Evolutionary conservation across 495 filamentous ascomycete species (phyloP).

Genomic region (Astrocystis sublimbata): DNA sequence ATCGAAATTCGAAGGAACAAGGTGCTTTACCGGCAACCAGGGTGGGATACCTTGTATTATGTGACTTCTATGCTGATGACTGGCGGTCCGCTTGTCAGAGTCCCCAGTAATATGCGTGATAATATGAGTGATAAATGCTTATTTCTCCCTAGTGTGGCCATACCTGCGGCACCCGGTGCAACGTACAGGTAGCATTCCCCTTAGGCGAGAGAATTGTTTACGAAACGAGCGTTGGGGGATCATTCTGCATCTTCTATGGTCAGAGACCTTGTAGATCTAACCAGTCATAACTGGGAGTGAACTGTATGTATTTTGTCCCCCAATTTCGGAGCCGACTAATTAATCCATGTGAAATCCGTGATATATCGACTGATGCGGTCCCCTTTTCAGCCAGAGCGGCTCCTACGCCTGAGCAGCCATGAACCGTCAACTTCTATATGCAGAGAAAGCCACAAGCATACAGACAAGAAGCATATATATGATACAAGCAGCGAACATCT

Average conservation of each 20-base stretch:
- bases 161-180: neutral
- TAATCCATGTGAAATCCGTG: neutral
- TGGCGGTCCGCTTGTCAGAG: neutral
- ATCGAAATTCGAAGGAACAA: neutral
- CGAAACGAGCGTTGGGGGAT: neutral
- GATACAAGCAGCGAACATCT: too few relatives aligned
- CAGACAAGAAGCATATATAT: neutral
- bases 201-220: neutral
- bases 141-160: too few relatives aligned
- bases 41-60: conserved; percentile 4
- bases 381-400: neutral
- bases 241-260: neutral
- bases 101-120: conserved; percentile 10
- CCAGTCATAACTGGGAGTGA: neutral
- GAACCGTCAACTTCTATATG: neutral
- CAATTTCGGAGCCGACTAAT: neutral
- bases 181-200: neutral
- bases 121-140: neutral
- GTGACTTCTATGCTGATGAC: neutral
- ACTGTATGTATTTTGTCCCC: neutral
- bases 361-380: neutral
- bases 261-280: neutral
- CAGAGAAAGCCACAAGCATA: neutral
- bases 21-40: neutral
- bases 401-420: neutral